Evolutionary conservation across 1,284 basidiomycete genomes (phyloP), one percentile per base, ranked within the genome.

Genomic region (Apiotrichum siamense): DNA sequence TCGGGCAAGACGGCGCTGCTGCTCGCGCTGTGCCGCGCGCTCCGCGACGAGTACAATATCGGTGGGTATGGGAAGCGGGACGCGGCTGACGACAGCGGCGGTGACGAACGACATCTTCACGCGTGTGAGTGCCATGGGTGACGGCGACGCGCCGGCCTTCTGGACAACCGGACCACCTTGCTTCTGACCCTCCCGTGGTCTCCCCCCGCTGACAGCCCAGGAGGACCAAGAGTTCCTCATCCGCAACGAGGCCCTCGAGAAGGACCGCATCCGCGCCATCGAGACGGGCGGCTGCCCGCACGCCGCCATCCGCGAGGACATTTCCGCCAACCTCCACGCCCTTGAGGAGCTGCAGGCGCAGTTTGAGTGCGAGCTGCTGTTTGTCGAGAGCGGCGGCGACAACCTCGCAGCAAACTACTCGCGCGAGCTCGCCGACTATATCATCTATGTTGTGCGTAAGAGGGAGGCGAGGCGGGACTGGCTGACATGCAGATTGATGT

Each of bases 161-260:
- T 37, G 36, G 38, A 25, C 15, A 17, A 31, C 29, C 29, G 11
- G 56, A 52, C 43, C 18, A 23, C 11, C 44, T 41, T 49, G 38
- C 9, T 37, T 17, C 33, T 7, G 21, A 26, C 26, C 9, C 35
- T 36, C 35, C 15, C 7, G 13, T 36, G 35, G 29, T 15, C 29
- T 31, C 29, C 29, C 29, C 17, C 13, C 27, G 13, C 39, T 53
- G 33, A 42, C 25, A 7, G 15, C 10, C 13, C 29, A 44, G 42
- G 94, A 98, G 73, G 94, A 98, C 69, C 92, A 96, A 71, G 93
- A 98, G 70, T 98, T 98, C 73, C 78, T 98, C 32, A 94, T 97
- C 67, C 84, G 83, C 61, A 90, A 97, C 75, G 81, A 86, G 49
- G 94, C 94, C 0, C 81, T 98, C 4, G 84, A 87, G 0, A 83